Conservation (phyloP, 2,329 filamentous ascomycete genomes). For the Capronia americana region DNA sequence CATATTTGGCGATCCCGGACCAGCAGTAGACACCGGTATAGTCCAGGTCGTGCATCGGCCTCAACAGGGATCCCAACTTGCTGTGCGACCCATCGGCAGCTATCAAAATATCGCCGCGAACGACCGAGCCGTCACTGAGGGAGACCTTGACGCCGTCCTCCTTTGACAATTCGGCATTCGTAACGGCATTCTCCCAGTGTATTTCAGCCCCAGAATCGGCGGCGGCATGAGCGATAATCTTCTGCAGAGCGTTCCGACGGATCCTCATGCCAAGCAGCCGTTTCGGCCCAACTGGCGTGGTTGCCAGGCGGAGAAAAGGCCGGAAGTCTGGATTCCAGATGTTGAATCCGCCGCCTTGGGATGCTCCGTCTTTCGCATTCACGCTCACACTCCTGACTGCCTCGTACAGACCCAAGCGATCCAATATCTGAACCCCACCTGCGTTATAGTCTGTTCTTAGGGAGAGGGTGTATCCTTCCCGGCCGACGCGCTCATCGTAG, state of each 20-base stretch:
- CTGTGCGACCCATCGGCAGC: conserved; percentile 56
- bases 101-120: conserved; percentile 50
- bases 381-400: conserved; percentile 33
- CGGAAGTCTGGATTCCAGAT: conserved; percentile 37
- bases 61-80: conserved; percentile 49
- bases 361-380: conserved; percentile 9
- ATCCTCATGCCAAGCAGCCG: conserved; percentile 31
- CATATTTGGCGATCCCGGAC: conserved; percentile 49
- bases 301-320: conserved; percentile 11
- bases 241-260: conserved; percentile 33
- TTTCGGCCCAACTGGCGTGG: conserved; percentile 8
- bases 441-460: conserved; percentile 39
- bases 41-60: conserved; percentile 50
- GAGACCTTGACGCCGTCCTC: conserved; percentile 21
- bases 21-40: conserved; percentile 52
- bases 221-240: conserved; percentile 29
- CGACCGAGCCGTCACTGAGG: conserved; percentile 24
- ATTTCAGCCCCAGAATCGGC: conserved; percentile 40
- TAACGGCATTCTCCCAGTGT: conserved; percentile 31
- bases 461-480: conserved; percentile 42
- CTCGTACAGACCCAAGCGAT: conserved; percentile 41
- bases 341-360: conserved; percentile 28
- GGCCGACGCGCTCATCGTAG: conserved; percentile 39
- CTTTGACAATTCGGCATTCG: conserved; percentile 22
- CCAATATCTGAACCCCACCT: conserved; percentile 41